Base-by-base conservation (phyloP, 2,329 filamentous ascomycete species). In the Coleophoma eucalyptorum region DNA sequence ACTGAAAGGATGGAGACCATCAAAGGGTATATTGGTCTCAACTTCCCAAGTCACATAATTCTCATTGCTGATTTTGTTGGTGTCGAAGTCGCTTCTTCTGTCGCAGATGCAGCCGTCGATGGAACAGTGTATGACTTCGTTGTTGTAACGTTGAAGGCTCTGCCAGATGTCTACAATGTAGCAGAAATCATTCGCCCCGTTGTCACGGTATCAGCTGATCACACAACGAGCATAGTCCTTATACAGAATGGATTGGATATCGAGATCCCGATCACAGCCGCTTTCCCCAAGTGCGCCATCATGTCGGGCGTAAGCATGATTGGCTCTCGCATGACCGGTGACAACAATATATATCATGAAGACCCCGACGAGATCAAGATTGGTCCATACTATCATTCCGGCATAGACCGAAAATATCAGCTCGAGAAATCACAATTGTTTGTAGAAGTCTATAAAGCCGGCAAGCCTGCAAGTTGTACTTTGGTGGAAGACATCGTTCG, bases 181-280 rank as follows among this genome's bases (percentile, higher is more conserved):
- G 13, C 48, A 6, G 48, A 44, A 11, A 6, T 50, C 3, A 50
- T 53, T 34, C 33, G 35, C 11, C 48, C 50, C 15, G 42, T 50
- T 26, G 48, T 53, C 8, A 53, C 50, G 4, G 20, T 33, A 18
- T 48, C n/a, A n/a, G n/a, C n/a, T n/a, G n/a, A n/a, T n/a, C n/a
- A 46, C 26, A 26, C 42, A 15, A 53, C 50, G 11, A 40, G 37
- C 3, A 31, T 53, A 7, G 35, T 50, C 7, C 48, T 53, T n/a
- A 37, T 53, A 5, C 50, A 53, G 43, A 50, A 50, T 21, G 50
- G 50, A 10, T 48, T 53, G 19, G 48, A 46, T 19, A 53, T 53
- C 31, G 50, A 53, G 41, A 42, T 41, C 26, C 50, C 50, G 6
- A 18, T 53, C 32, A 46, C 47, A n/a, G 48, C 32, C 8, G 50